A percentile compares a stretch with the other conserved stretches of the same genome.
Evolutionary conservation across 306 rosid species (phyloP).

Genomic region (Neltuma alba): DNA sequence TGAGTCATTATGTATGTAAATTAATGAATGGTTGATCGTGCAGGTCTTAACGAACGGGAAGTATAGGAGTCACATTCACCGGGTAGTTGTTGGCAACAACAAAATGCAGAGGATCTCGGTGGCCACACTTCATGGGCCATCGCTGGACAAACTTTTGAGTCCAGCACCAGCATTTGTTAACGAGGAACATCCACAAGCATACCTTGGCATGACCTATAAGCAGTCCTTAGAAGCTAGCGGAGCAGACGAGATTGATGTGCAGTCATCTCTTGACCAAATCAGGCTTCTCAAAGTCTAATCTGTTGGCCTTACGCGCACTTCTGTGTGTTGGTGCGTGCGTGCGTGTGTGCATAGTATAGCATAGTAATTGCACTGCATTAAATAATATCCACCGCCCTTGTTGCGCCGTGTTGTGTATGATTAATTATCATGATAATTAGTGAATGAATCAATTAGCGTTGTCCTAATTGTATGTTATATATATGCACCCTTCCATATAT

Average conservation of each 20-base stretch:
- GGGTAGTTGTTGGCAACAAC: conserved; percentile 58
- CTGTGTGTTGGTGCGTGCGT: no score
- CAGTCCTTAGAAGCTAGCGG: conserved; percentile 54
- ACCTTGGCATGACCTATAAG: conserved; percentile 52
- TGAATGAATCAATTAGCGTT: background rate
- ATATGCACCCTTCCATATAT: background rate
- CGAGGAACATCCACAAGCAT: conserved; percentile 42
- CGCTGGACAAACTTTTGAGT: conserved; percentile 42
- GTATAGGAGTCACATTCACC: conserved; percentile 63
- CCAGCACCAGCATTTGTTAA: conserved; percentile 51
- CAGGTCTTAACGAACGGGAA: conserved; percentile 64
- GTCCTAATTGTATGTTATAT: background rate
- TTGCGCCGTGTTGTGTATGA: background rate
- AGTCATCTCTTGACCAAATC: conserved; percentile 36
- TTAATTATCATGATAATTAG: background rate
- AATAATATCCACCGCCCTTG: background rate
- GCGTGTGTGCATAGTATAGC: no score
- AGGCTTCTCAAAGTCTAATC: background rate
- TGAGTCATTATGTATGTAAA: background rate
- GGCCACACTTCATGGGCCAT: conserved; percentile 64
- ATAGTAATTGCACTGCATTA: background rate
- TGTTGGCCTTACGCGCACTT: background rate
- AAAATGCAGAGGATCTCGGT: conserved; percentile 50
- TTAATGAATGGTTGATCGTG: background rate
- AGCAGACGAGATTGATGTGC: conserved; percentile 27